Base-by-base conservation (phyloP, 805 yeast species). In the Myxozyma sirexii region DNA sequence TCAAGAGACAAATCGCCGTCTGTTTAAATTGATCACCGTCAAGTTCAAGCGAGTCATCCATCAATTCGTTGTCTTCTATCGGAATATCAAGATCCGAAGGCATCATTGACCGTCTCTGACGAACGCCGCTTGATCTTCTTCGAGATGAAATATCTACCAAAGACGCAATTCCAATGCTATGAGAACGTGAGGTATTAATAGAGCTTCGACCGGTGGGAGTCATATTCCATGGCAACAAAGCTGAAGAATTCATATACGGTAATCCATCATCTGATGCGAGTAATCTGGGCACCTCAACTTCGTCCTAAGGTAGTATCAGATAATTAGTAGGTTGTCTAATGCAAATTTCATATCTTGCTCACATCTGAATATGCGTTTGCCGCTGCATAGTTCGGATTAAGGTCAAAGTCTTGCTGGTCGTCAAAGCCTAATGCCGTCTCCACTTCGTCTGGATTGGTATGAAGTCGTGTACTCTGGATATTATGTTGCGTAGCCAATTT, bases 171-270 rank as follows among this genome's bases (percentile, higher is more conserved):
- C 33, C 53, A 4, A 37, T 13, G 53, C 35, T 24, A n/a, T 48
- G 24, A 2, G 5, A 35, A 13, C 43, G 53, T 0, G 53, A 37
- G 19, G 23, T 29, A 7, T 7, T 23, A 4, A 27, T 37, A 3
- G 53, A 35, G 19, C 43, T 37, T 37, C 42, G 35, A 6, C 43
- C 23, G 35, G n/a, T 35, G 1, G 43, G 35, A 5, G 53, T 37
- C 8, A 48, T 24, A 23, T 54, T 54, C 57, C 57, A 54, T 12
- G 57, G 57, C 37, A 54, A 37, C 12, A 54, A n/a, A 3, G 57
- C 44, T 4, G 57, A 54, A 8, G 48, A 37, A 1, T 29, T 44
- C 35, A 44, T 42, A 27, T 33, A 38, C 7, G 45, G 31, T 8
- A 44, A 39, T n/a, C 24, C 44, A 2, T 42, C 56, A 24, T 53